Conservation (phyloP, 306 rosid species). For the apple (Malus domestica) region ASM211411v1 NC_041795.1:3755001-3755500, state of each 20-base stretch:
- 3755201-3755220: conserved; percentile 56
- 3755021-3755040: not conserved
- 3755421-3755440: not conserved
- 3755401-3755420: conserved; percentile 18
- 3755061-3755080: conserved; percentile 55
- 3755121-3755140: conserved; percentile 19
- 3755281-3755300: not conserved
- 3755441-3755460: not conserved
- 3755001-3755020: not conserved
- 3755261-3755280: not conserved
- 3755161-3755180: conserved; percentile 62
- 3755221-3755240: conserved; percentile 5
- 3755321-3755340: conserved; percentile 67
- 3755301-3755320: conserved; percentile 33
- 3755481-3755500: too few relatives aligned
- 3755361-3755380: conserved; percentile 10
- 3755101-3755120: conserved; percentile 17
- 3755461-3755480: not conserved
- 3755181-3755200: conserved; percentile 61
- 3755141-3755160: conserved; percentile 52
- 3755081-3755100: conserved; percentile 64
- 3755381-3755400: conserved; percentile 18
- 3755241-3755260: not conserved
- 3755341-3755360: conserved; percentile 48
- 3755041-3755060: conserved; percentile 7